Evolutionary conservation across 345 rosid genomes (phyloP).

Genomic region (Salix exigua): DNA sequence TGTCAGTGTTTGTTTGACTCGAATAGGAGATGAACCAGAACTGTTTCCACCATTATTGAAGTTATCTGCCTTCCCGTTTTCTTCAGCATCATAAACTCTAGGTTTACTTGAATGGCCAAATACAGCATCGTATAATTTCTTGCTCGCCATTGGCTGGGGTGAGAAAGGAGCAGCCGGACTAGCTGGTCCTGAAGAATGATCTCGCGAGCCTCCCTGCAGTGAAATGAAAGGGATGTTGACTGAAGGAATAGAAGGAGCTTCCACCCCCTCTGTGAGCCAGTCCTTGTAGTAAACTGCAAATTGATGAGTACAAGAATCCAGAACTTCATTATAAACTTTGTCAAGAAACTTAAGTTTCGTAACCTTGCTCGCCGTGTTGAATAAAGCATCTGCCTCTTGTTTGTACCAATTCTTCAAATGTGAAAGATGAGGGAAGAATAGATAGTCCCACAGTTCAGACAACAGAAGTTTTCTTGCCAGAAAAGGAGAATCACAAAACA

Average conservation of each 20-base stretch:
- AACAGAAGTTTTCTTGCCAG: constrained; percentile 46
- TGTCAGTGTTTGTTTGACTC: constrained; percentile 31
- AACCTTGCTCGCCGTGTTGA: constrained; percentile 25
- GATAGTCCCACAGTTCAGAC: constrained; percentile 53
- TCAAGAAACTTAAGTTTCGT: constrained; percentile 51
- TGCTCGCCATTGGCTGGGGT: constrained; percentile 54
- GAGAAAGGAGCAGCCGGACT: constrained; percentile 35
- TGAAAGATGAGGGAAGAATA: constrained; percentile 62
- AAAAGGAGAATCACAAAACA: constrained; percentile 54
- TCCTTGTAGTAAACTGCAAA: constrained; percentile 64
- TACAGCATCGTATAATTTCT: constrained; percentile 45
- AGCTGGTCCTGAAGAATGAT: constrained; percentile 32
- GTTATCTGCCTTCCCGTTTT: constrained; percentile 16
- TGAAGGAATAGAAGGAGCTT: constrained; percentile 51
- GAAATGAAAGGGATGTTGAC: constrained; percentile 42
- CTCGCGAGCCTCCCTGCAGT: constrained; percentile 21
- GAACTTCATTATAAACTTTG: constrained; percentile 47
- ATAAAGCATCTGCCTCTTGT: constrained; percentile 48
- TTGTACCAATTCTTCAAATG: constrained; percentile 54
- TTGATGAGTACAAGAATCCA: constrained; percentile 56
- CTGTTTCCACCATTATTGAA: constrained; percentile 16
- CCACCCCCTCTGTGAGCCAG: constrained; percentile 56
- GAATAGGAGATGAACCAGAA: constrained; percentile 34
- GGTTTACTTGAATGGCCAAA: constrained; percentile 34
- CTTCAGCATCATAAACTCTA: constrained; percentile 23